Evolutionary conservation across 2,329 filamentous ascomycete genomes (phyloP).

Genomic region (Neonectria coccinea): DNA sequence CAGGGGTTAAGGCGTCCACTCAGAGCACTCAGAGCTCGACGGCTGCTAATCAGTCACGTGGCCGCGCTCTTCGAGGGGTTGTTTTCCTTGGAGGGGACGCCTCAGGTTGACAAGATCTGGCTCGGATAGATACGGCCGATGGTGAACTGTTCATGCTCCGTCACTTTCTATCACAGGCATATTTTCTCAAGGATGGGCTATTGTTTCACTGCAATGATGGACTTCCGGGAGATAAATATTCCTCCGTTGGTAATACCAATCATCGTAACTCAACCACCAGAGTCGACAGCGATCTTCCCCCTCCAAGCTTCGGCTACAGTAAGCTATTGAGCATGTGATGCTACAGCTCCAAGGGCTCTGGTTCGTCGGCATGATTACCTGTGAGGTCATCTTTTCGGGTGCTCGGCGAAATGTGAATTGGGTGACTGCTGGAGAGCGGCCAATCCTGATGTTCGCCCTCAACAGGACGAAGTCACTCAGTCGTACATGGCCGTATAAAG

Average conservation of each 20-base stretch:
- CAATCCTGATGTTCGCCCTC: neutral
- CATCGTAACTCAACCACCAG: neutral
- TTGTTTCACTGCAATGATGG: neutral
- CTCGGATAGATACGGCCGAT: neutral
- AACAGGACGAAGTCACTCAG: slow-evolving; percentile 1
- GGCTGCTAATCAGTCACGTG: slow-evolving; percentile 42
- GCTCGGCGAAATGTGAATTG: neutral
- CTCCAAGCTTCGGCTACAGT: neutral
- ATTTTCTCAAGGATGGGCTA: neutral
- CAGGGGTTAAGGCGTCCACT: slow-evolving; percentile 36
- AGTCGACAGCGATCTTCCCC: neutral
- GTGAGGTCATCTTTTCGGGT: slow-evolving; percentile 9
- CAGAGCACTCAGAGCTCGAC: slow-evolving; percentile 37
- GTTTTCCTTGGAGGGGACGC: neutral
- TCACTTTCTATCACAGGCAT: neutral
- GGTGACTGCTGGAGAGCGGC: neutral
- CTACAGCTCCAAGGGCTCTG: neutral
- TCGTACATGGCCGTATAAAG: slow-evolving; percentile 12
- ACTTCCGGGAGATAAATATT: neutral
- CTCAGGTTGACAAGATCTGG: neutral
- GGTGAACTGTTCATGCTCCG: neutral
- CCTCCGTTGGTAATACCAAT: neutral
- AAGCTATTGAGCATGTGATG: slow-evolving; percentile 3
- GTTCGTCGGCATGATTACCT: slow-evolving; percentile 3
- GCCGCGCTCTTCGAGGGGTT: neutral